Percentiles rank a stretch among this genome's conserved stretches.
Evolutionary conservation across 2,329 filamentous ascomycete species (phyloP).

Genomic region (Bretziella fagacearum): DNA sequence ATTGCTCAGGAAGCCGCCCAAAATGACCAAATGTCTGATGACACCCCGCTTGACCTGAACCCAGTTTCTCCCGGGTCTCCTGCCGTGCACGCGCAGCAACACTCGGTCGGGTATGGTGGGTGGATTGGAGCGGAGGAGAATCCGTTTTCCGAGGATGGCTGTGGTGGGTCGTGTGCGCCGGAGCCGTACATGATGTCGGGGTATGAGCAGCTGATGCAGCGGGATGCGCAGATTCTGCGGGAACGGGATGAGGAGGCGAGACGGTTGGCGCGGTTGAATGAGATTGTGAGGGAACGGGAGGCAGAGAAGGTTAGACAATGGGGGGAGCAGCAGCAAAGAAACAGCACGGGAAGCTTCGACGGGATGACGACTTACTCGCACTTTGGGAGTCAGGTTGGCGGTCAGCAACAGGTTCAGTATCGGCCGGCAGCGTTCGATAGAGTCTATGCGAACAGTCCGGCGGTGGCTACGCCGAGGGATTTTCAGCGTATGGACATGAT

Average conservation of each 20-base stretch:
- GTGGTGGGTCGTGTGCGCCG: conserved; percentile 26
- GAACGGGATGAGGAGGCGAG: conserved; percentile 7
- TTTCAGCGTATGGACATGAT: conserved; percentile 11
- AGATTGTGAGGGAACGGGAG: conserved; percentile 20
- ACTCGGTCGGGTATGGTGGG: background rate
- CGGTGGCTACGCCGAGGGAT: background rate
- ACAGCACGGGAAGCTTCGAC: conserved; percentile 5
- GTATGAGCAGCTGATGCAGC: conserved; percentile 52
- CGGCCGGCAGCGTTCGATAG: conserved; percentile 15
- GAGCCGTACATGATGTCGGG: conserved; percentile 78
- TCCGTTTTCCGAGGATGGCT: conserved; percentile 22
- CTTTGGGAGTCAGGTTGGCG: conserved; percentile 26
- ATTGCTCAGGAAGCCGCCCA: conserved; percentile 19
- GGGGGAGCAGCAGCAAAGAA: background rate
- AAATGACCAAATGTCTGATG: conserved; percentile 9
- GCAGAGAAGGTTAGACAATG: conserved; percentile 22
- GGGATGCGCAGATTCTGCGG: conserved; percentile 36
- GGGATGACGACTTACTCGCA: conserved; percentile 26
- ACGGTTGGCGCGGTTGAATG: conserved; percentile 2
- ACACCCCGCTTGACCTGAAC: conserved; percentile 1
- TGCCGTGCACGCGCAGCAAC: background rate
- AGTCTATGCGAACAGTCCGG: conserved; percentile 3
- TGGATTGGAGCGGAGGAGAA: conserved; percentile 11
- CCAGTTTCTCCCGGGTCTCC: background rate
- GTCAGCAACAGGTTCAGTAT: conserved; percentile 13